These are phyloP conservation scores for Plasmodium malariae DNA, from an alignment of 169 alveolate species.

Conservation along the genomic window DNA sequence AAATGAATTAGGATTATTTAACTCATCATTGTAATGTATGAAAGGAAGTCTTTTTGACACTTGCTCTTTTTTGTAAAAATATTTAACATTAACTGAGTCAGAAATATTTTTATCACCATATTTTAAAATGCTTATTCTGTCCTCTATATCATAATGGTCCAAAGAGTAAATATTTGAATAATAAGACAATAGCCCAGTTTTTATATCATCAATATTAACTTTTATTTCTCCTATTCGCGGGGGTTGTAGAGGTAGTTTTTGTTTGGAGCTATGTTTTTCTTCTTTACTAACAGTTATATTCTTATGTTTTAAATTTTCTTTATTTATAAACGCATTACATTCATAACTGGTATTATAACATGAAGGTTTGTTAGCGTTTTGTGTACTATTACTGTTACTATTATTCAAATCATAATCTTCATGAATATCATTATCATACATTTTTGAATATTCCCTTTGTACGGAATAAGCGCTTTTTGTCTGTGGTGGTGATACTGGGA, in stretches of 20 bases:
- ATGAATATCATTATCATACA: not conserved
- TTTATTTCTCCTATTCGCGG: conserved; percentile 70
- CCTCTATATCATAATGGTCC: conserved; percentile 71
- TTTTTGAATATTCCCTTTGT: conserved; percentile 3
- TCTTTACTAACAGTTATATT: not conserved
- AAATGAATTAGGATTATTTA: conserved; percentile 13
- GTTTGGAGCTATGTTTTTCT: not conserved
- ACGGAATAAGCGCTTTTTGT: conserved; percentile 26
- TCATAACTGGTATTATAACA: not conserved
- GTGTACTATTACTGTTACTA: not conserved
- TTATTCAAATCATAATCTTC: not conserved
- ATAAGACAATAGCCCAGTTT: conserved; percentile 41
- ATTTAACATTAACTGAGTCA: conserved; percentile 22
- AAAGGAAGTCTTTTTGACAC: conserved; percentile 5
- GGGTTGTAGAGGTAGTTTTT: not conserved
- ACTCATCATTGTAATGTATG: conserved; percentile 17
- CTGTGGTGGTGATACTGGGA: conserved; percentile 38
- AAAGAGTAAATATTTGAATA: conserved; percentile 51
- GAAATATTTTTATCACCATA: conserved; percentile 57
- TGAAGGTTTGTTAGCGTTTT: not conserved
- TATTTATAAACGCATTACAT: conserved; percentile 1
- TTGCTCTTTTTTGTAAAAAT: conserved; percentile 6
- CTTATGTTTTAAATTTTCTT: not conserved
- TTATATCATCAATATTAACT: conserved; percentile 71
- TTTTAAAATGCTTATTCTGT: conserved; percentile 40